A percentile compares a stretch with the other conserved stretches of the same genome.
Conservation (phyloP, 768 basidiomycete genomes). For the Daedaleopsis sinensis region DNA sequence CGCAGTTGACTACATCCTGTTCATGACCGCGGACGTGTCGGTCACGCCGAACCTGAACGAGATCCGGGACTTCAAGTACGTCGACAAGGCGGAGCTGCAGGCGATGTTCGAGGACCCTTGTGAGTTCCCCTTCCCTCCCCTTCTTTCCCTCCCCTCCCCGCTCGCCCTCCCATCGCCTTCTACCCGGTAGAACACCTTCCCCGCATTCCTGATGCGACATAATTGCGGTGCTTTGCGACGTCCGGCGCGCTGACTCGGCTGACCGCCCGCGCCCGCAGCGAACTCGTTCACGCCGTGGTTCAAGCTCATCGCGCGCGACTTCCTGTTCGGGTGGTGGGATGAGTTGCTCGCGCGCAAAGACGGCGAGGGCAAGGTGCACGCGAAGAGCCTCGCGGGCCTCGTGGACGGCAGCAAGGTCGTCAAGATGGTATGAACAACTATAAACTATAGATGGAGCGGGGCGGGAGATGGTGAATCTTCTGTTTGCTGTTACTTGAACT, state of each 20-base stretch:
- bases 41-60: constrained; percentile 87
- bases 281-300: constrained; percentile 99
- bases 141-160: too few species aligned
- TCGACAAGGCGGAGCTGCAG: constrained; percentile 87
- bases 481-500: background rate
- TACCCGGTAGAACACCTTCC: too few species aligned
- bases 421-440: constrained; percentile 50
- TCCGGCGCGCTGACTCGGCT: constrained; percentile 7
- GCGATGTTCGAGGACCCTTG: constrained; percentile 85
- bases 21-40: constrained; percentile 86
- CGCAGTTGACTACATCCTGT: constrained; percentile 96
- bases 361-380: constrained; percentile 56
- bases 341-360: constrained; percentile 69
- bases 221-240: too few species aligned
- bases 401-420: constrained; percentile 77
- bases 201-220: too few species aligned
- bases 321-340: constrained; percentile 99
- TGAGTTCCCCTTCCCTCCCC: constrained; percentile 38
- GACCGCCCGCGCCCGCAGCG: constrained; percentile 41
- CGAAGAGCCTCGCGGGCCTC: constrained; percentile 63
- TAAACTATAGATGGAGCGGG: background rate
- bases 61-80: constrained; percentile 89
- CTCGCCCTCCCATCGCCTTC: too few species aligned
- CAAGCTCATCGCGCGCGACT: constrained; percentile 95
- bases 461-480: background rate